Evolutionary conservation across 1,139 yeast genomes (phyloP).

Genomic region (Pneumocystis oryctolagi): DNA sequence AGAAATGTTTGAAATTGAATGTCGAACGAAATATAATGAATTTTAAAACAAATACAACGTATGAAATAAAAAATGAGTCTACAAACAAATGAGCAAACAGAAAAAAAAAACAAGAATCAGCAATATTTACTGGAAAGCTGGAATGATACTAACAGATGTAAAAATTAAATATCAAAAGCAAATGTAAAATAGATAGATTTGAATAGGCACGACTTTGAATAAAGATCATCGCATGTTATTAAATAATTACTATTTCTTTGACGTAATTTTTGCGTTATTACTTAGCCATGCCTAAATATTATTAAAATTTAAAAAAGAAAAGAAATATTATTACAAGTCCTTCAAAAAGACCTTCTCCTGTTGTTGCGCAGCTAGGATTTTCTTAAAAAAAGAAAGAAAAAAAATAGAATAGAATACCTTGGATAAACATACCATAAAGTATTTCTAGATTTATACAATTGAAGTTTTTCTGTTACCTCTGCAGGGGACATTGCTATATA

Average conservation of each 20-base stretch:
- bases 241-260: neutral
- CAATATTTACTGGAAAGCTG: neutral
- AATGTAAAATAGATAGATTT: neutral
- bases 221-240: neutral
- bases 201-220: neutral
- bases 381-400: neutral
- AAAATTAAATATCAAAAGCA: neutral
- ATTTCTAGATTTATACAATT: slow-evolving; percentile 69
- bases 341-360: slow-evolving; percentile 83
- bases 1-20: slow-evolving; percentile 22
- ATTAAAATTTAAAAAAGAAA: slow-evolving; percentile 31
- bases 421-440: slow-evolving; percentile 87
- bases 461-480: slow-evolving; percentile 72
- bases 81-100: neutral
- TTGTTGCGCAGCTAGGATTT: slow-evolving; percentile 50
- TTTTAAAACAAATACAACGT: neutral
- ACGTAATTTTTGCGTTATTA: slow-evolving; percentile 1
- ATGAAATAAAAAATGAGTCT: neutral
- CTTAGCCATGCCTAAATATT: slow-evolving; percentile 3
- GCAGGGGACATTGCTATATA: slow-evolving; percentile 64
- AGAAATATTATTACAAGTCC: slow-evolving; percentile 65
- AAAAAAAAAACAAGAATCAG: neutral
- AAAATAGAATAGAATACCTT: slow-evolving; percentile 16
- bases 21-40: slow-evolving; percentile 16
- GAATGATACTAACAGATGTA: neutral